These are phyloP conservation scores for Mycena chlorophos DNA, from an alignment of 768 basidiomycete genomes.

Conservation along the genomic window DNA sequence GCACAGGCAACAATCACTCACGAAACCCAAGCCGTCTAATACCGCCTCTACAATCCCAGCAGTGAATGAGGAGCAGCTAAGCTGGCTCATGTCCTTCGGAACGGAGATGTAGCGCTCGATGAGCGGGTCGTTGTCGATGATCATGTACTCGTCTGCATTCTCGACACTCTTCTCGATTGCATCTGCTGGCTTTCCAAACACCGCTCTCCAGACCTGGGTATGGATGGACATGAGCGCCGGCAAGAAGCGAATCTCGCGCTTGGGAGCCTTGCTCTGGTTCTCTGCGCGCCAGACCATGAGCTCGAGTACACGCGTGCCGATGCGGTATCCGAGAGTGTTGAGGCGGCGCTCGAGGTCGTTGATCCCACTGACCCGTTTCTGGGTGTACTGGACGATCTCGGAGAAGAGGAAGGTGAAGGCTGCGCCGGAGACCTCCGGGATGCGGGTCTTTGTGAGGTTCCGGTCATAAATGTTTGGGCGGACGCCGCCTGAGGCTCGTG, in stretches of 20 bases:
- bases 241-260: constrained; percentile 87
- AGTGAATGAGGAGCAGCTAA: constrained; percentile 96
- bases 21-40: constrained; percentile 90
- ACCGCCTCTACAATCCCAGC: constrained; percentile 98
- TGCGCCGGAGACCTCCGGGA: constrained; percentile 77
- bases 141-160: constrained; percentile 98
- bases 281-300: constrained; percentile 81
- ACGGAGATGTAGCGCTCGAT: constrained; percentile 92
- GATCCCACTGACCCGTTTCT: constrained; percentile 91
- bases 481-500: constrained; percentile 37
- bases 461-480: constrained; percentile 88
- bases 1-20: constrained; percentile 44
- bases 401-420: constrained; percentile 91
- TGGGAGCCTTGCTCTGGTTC: constrained; percentile 81
- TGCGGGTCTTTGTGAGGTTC: constrained; percentile 82
- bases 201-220: constrained; percentile 91
- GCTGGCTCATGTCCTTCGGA: constrained; percentile 88
- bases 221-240: constrained; percentile 93
- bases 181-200: constrained; percentile 92
- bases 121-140: constrained; percentile 93
- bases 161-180: constrained; percentile 95
- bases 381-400: constrained; percentile 93
- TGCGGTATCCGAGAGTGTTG: constrained; percentile 90
- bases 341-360: constrained; percentile 92
- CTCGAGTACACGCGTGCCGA: constrained; percentile 85